Conservation (phyloP, 1,284 basidiomycete genomes). For the Pulveroboletus sp. region DNA sequence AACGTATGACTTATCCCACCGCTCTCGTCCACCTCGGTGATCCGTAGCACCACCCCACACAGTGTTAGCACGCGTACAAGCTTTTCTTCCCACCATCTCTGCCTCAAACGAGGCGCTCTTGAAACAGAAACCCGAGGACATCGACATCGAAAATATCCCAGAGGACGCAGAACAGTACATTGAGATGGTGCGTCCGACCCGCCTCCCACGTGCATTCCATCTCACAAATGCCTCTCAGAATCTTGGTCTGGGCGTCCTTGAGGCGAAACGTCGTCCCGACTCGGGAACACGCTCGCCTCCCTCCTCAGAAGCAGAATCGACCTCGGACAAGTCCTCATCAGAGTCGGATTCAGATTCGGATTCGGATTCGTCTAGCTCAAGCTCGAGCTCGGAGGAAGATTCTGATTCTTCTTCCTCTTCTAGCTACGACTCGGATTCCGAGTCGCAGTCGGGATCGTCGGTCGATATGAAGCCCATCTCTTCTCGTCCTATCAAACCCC, state of each 20-base stretch:
- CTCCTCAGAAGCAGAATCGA: slow-evolving; percentile 13
- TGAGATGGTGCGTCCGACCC: slow-evolving; percentile 65
- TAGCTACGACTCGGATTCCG: slow-evolving; percentile 30
- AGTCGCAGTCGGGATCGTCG: slow-evolving; percentile 37
- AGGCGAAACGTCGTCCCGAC: slow-evolving; percentile 34
- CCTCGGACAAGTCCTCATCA: slow-evolving; percentile 13
- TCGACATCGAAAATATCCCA: slow-evolving; percentile 64
- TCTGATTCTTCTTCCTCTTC: slow-evolving; percentile 12
- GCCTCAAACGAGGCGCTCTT: slow-evolving; percentile 59
- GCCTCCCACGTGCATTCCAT: no score
- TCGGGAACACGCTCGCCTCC: slow-evolving; percentile 1
- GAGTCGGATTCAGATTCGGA: slow-evolving; percentile 18
- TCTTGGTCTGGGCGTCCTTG: slow-evolving; percentile 64
- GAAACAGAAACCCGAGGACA: slow-evolving; percentile 50
- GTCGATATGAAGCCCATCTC: slow-evolving; percentile 39
- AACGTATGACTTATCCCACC: slow-evolving; percentile 34
- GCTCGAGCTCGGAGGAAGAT: slow-evolving; percentile 26
- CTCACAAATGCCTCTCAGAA: slow-evolving; percentile 44
- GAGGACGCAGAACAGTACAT: slow-evolving; percentile 52
- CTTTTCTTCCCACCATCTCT: slow-evolving; percentile 63
- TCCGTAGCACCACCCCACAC: neutral
- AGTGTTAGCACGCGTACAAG: slow-evolving; percentile 64
- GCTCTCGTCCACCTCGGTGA: slow-evolving; percentile 1
- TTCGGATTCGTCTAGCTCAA: slow-evolving; percentile 17
- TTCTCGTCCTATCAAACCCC: slow-evolving; percentile 43